These are phyloP conservation scores for Neocallimastix lanati DNA, from an alignment of 192 early-diverging fungal species.

Conservation along the genomic window DNA sequence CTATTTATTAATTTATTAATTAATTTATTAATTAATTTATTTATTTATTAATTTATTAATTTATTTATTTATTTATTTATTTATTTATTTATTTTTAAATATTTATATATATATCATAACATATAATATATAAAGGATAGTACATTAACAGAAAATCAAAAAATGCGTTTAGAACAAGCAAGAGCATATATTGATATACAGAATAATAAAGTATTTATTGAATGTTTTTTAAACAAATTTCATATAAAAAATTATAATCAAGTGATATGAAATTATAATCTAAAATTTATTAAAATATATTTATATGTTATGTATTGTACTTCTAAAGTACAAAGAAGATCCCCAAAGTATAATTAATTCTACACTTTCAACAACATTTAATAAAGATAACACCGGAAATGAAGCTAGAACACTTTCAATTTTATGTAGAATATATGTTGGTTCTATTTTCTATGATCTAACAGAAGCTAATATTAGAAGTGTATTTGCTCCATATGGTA, in stretches of 20 bases:
- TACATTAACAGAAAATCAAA: neutral
- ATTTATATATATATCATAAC: no score
- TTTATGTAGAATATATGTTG: slow-evolving; percentile 53
- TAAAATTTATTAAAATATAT: no score
- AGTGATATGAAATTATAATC: no score
- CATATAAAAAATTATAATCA: no score
- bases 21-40: no score
- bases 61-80: no score
- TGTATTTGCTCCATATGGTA: slow-evolving; percentile 62
- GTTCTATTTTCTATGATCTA: slow-evolving; percentile 71
- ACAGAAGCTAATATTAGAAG: slow-evolving; percentile 56
- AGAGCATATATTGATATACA: neutral
- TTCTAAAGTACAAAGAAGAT: neutral
- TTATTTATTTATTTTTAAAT: no score
- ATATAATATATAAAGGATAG: neutral
- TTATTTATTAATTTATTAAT: no score
- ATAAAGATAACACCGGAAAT: neutral
- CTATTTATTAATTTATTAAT: no score
- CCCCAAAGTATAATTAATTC: neutral
- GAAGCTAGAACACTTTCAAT: neutral
- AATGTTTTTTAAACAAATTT: no score
- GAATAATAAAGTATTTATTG: neutral
- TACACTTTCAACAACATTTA: neutral
- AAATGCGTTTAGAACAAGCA: neutral
- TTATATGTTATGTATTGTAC: no score